Evolutionary conservation across 2,329 filamentous ascomycete genomes (phyloP).

Genomic region (Harringtonia aguacate): DNA sequence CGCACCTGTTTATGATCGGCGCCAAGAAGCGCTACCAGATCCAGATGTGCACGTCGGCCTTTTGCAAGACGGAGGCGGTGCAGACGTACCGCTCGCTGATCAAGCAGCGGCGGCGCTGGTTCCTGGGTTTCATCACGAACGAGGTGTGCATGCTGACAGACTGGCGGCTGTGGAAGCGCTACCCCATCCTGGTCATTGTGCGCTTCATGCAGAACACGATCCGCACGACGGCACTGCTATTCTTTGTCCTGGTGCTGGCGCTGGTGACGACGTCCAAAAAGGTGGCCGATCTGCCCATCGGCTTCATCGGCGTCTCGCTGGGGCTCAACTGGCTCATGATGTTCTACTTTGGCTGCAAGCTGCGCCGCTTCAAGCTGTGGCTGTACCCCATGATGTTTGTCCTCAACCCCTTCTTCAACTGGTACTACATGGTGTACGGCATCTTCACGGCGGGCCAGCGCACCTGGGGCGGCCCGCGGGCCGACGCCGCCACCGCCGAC

Average conservation of each 20-base stretch:
- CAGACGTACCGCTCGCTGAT: slow-evolving; percentile 76
- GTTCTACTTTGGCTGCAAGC: slow-evolving; percentile 85
- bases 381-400: slow-evolving; percentile 94
- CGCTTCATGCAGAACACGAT: slow-evolving; percentile 96
- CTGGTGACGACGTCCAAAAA: slow-evolving; percentile 75
- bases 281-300: slow-evolving; percentile 70
- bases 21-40: slow-evolving; percentile 91
- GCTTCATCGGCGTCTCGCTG: slow-evolving; percentile 86
- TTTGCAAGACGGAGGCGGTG: slow-evolving; percentile 96
- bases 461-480: slow-evolving; percentile 90
- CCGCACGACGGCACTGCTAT: slow-evolving; percentile 82
- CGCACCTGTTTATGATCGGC: slow-evolving; percentile 97
- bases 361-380: slow-evolving; percentile 87
- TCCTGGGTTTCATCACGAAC: slow-evolving; percentile 94
- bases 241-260: slow-evolving; percentile 87
- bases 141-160: slow-evolving; percentile 98
- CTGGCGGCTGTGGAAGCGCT: slow-evolving; percentile 79
- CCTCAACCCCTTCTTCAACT: slow-evolving; percentile 94
- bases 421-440: slow-evolving; percentile 95
- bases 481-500: slow-evolving; percentile 76
- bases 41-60: slow-evolving; percentile 93
- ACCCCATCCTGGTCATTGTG: slow-evolving; percentile 75
- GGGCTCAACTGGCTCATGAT: slow-evolving; percentile 92
- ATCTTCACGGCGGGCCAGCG: slow-evolving; percentile 90
- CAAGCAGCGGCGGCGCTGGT: slow-evolving; percentile 94